Conservation (phyloP, 805 yeast genomes). For the Metschnikowia bowlesiae region DNA sequence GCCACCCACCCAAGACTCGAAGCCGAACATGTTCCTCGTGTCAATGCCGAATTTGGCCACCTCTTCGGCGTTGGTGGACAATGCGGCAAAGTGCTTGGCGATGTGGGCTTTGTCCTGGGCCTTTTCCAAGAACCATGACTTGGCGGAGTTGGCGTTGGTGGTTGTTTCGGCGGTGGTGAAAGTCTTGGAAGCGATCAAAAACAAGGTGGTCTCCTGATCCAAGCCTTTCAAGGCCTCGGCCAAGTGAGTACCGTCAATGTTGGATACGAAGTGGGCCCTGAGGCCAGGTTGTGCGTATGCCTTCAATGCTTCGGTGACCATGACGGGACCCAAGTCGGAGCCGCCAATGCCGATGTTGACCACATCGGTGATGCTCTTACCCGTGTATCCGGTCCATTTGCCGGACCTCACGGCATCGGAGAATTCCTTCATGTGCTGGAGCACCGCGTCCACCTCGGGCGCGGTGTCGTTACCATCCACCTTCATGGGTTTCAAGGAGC, state of each 20-base stretch:
- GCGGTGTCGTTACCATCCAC: constrained; percentile 90
- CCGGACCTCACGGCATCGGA: constrained; percentile 88
- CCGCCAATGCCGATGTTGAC: constrained; percentile 99
- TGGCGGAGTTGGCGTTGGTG: constrained; percentile 95
- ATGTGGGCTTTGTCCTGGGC: constrained; percentile 68
- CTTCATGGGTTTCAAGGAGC: constrained; percentile 73
- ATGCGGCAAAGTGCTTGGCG: constrained; percentile 96
- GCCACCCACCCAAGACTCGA: constrained; percentile 99
- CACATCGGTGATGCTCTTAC: constrained; percentile 86
- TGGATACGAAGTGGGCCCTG: constrained; percentile 88
- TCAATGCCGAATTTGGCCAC: constrained; percentile 96
- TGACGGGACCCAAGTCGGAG: constrained; percentile 97
- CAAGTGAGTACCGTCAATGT: constrained; percentile 97
- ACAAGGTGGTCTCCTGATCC: constrained; percentile 88
- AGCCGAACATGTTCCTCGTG: constrained; percentile 97
- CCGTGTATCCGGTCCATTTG: constrained; percentile 94
- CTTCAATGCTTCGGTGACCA: constrained; percentile 98
- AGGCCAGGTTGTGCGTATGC: constrained; percentile 74
- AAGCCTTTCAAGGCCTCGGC: constrained; percentile 80
- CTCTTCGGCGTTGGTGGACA: constrained; percentile 87
- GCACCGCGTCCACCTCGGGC: constrained; percentile 85
- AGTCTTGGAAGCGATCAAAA: constrained; percentile 92
- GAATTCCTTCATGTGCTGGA: constrained; percentile 95
- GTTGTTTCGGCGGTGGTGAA: constrained; percentile 96
- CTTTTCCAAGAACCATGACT: constrained; percentile 81